Evolutionary conservation across 2,329 filamentous ascomycete genomes (phyloP), one percentile per base, ranked within the genome.

Genomic region (Akanthomyces dipterigenus): DNA sequence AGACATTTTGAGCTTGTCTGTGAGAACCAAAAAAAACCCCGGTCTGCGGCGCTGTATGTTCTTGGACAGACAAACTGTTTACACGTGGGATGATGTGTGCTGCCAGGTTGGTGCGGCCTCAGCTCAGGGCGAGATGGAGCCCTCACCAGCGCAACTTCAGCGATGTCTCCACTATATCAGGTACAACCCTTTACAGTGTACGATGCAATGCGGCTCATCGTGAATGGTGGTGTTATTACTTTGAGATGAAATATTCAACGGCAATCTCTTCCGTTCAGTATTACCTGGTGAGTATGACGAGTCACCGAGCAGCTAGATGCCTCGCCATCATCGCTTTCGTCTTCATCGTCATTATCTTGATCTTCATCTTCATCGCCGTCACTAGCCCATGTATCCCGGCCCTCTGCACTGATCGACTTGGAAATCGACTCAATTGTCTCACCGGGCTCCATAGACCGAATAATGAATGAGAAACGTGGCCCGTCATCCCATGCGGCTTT

Each of bases 1-100:
- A 51, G 89, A 83, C 89, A 93, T 93, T 63, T 60, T 57, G 55
- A 26, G 2, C 14, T 48, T 24, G 4, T 28, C 7, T 28, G 24
- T 26, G 7, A 1, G 24, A 5, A 1, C 12, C 12, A 28, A 14
- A 18, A 18, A 5, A 26, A 18, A 48, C 8, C 11, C n/a, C 2
- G 7, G 6, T 9, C 9, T 28, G 8, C 22, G 9, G 22, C 22
- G 45, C 11, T 28, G 24, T 26, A 18, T 14, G 22, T 22, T 26
- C 18, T 48, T 16, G 22, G 22, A 18, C 24, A 14, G 8, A 3
- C 24, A 24, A 26, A 14, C n/a, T 24, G 36, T 22, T 14, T 11
- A 46, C 28, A 26, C 24, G 22, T 24, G 22, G 45, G 24, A 14
- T 48, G 45, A 48, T 48, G 45, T 28, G 45, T 26, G 45, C 24